Percentiles rank a stretch among this genome's conserved stretches.
Evolutionary conservation across 2,329 filamentous ascomycete species (phyloP).

Genomic region (Davidsoniella neocaledoniae): DNA sequence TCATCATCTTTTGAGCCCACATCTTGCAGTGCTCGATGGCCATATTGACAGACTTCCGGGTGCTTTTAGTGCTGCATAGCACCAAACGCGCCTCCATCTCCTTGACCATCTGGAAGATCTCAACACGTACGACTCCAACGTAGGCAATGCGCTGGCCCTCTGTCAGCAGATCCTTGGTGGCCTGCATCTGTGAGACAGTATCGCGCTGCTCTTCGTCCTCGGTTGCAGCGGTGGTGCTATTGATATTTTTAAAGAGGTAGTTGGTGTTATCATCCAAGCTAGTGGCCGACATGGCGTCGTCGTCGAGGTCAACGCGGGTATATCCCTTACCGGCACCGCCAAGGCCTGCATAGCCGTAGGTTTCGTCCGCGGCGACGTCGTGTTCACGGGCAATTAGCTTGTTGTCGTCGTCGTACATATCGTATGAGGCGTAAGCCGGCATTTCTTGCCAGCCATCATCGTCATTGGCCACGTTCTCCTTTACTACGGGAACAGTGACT

Average conservation of each 20-base stretch:
- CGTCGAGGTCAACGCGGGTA: conserved; percentile 84
- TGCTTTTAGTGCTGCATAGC: conserved; percentile 33
- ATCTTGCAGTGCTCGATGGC: conserved; percentile 70
- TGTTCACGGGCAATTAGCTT: conserved; percentile 71
- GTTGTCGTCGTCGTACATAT: conserved; percentile 91
- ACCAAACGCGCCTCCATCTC: conserved; percentile 34
- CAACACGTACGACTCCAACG: conserved; percentile 72
- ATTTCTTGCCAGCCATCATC: conserved; percentile 82
- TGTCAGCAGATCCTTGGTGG: conserved; percentile 86
- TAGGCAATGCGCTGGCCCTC: conserved; percentile 94
- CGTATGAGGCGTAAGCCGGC: conserved; percentile 82
- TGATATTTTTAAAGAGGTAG: conserved; percentile 73
- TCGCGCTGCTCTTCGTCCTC: conserved; percentile 74
- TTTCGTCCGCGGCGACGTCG: conserved; percentile 49
- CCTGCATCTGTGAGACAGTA: conserved; percentile 76
- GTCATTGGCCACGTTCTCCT: conserved; percentile 37
- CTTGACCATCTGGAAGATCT: conserved; percentile 61
- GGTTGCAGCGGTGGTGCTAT: conserved; percentile 40
- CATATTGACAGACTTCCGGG: conserved; percentile 54
- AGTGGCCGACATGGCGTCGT: conserved; percentile 82
- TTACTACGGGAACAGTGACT: conserved; percentile 37
- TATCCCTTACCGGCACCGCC: conserved; percentile 91
- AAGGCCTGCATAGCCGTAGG: conserved; percentile 54
- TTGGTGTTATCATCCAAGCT: conserved; percentile 96
- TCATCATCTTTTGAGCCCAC: conserved; percentile 98